Percentiles rank a stretch among this genome's conserved stretches.
Evolutionary conservation across 2,329 filamentous ascomycete genomes (phyloP).

Genomic region (Alternaria ethzedia): DNA sequence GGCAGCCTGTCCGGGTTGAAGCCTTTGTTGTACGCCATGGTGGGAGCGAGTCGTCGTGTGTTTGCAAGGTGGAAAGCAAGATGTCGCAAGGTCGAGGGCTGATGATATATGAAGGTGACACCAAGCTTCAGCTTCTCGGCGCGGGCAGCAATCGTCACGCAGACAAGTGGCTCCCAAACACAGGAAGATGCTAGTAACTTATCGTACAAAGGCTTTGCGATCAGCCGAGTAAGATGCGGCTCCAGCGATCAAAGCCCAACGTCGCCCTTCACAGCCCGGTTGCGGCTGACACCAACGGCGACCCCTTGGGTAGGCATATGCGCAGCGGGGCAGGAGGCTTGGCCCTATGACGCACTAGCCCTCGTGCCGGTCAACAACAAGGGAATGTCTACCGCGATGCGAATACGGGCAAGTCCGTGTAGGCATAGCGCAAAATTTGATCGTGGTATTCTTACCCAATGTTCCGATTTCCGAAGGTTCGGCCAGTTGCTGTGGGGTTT

Average conservation of each 20-base stretch:
- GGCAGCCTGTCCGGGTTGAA: constrained; percentile 96
- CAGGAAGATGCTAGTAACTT: constrained; percentile 6
- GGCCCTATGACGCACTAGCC: constrained; percentile 31
- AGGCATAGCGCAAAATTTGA: background rate
- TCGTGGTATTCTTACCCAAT: background rate
- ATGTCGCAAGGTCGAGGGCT: constrained; percentile 9
- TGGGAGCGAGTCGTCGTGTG: constrained; percentile 12
- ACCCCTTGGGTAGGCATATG: constrained; percentile 8
- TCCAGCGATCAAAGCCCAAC: constrained; percentile 27
- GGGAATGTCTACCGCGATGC: background rate
- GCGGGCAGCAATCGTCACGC: constrained; percentile 8
- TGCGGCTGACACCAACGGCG: constrained; percentile 31
- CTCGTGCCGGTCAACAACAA: constrained; percentile 1
- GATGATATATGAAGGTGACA: constrained; percentile 27
- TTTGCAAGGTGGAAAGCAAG: constrained; percentile 4
- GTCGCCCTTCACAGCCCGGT: constrained; percentile 26
- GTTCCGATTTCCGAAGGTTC: background rate
- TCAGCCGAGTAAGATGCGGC: constrained; percentile 8
- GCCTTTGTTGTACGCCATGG: constrained; percentile 91
- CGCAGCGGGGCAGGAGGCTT: constrained; percentile 25
- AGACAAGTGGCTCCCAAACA: background rate
- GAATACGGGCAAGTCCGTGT: background rate
- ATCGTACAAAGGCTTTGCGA: background rate
- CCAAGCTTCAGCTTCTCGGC: constrained; percentile 15
- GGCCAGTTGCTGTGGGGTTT: background rate